Base-by-base conservation (phyloP, 2,329 filamentous ascomycete genomes). In the Aspergillus transmontanensis region DNA sequence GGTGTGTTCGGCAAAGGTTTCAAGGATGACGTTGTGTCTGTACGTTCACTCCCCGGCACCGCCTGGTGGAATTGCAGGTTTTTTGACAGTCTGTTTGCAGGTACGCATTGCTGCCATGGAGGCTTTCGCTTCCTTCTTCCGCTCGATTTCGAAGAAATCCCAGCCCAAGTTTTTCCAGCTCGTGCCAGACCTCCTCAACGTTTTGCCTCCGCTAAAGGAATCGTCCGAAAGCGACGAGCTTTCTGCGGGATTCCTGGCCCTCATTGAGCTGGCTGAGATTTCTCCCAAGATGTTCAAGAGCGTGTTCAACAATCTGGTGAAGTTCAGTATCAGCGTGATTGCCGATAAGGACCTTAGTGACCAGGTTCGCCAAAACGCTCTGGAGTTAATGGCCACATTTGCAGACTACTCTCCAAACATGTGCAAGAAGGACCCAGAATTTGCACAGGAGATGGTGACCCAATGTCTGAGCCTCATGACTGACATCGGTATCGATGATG, bases 381-480 rank as follows among this genome's bases (percentile, higher is more conserved):
- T 99, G 48, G 95, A 99, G 78, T 86, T 99, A 61, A 97, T 99
- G 92, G 94, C 94, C 30, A 99, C 95, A 0, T 99, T 99, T 77
- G 94, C 94, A 68, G 95, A 99, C 75, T 95, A 94, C 72, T 91
- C 93, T 1, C 93, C 95, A 5, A 90, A 90, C 43, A 94, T 98
- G 89, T 98, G 95, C 83, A 92, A 90, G 76, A 97, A 97, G 77
- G 94, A 99, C 75, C 80, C 89, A n/a, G 90, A 89, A 12, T 99
- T 96, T 80, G 95, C 94, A 2, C 89, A 87, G 64, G 93, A 97
- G 68, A 99, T 99, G 95, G 96, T 99, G 68, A 98, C 94, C 0
- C 95, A 99, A 79, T 99, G 95, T 78, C 82, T 99, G 69, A 98
- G 94, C 71, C 82, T 99, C 70, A 99, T 99, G 95, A 98, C 95